Percentiles rank a stretch among this genome's conserved stretches.
Conservation (phyloP, 768 basidiomycete genomes). For the Auriscalpium microsporum region DNA sequence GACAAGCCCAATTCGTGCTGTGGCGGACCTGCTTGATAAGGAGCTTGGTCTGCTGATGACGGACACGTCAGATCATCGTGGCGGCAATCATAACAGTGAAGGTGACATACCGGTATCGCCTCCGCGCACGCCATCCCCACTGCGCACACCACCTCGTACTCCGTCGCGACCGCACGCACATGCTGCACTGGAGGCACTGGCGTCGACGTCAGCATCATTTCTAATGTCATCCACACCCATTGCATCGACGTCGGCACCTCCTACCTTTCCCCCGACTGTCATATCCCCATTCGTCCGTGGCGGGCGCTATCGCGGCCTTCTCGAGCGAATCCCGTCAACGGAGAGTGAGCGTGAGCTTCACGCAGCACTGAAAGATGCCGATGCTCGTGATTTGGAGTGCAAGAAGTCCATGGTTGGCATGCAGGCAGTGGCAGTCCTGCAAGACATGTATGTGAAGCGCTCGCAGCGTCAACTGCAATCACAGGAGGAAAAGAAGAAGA, state of each 20-base stretch:
- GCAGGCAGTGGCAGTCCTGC: background rate
- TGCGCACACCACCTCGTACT: background rate
- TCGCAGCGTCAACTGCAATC: background rate
- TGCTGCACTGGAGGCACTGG: background rate
- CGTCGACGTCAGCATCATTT: background rate
- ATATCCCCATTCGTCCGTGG: background rate
- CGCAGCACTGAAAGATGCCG: background rate
- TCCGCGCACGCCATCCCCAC: too few relatives aligned
- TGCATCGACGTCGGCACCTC: background rate
- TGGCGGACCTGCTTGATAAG: background rate
- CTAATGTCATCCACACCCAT: background rate
- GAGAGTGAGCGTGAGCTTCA: background rate
- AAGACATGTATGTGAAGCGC: background rate
- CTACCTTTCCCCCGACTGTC: background rate
- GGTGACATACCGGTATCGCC: too few relatives aligned
- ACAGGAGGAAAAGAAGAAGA: background rate
- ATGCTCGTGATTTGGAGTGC: background rate
- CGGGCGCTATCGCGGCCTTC: background rate
- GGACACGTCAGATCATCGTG: too few relatives aligned
- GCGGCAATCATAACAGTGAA: too few relatives aligned
- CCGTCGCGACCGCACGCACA: background rate
- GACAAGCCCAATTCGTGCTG: constrained; percentile 18
- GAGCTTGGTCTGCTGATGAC: background rate
- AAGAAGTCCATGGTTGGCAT: background rate
- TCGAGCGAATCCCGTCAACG: background rate